phyloP scores from a whole-genome alignment of 1,284 basidiomycete species.

The Tilletia caries region DNA sequence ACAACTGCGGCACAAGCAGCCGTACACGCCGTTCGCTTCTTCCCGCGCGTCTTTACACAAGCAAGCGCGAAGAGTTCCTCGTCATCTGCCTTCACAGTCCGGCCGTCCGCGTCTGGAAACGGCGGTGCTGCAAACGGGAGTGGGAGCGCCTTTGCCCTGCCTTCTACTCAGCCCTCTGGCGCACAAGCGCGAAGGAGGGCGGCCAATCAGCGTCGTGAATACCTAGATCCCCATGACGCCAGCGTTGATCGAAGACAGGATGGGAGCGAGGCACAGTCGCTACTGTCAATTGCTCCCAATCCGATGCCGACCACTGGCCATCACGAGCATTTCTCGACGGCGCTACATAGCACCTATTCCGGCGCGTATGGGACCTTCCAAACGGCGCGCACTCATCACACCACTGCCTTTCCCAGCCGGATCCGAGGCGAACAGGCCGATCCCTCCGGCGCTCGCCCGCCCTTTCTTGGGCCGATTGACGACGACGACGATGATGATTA shows the following conservation, averaged over 20 bases:
- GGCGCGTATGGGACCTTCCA: conserved; percentile 6
- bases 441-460: too few species aligned
- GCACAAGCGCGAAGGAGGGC: too few species aligned
- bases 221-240: not conserved
- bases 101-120: not conserved
- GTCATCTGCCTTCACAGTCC: not conserved
- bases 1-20: conserved; percentile 5
- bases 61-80: conserved; percentile 8
- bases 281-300: too few species aligned
- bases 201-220: not conserved
- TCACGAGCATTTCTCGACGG: not conserved
- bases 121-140: not conserved
- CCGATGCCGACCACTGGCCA: not conserved
- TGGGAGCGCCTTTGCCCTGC: not conserved
- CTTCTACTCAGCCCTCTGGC: not conserved
- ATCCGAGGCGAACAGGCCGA: too few species aligned
- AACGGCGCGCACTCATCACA: not conserved
- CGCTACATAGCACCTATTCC: not conserved
- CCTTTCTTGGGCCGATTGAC: too few species aligned
- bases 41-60: conserved; percentile 9
- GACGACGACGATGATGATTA: too few species aligned
- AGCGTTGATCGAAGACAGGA: too few species aligned
- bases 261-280: too few species aligned
- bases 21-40: conserved; percentile 6
- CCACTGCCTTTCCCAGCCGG: not conserved